Base-by-base conservation (phyloP, 441 rosid genomes). In the Brassica balearica region DNA sequence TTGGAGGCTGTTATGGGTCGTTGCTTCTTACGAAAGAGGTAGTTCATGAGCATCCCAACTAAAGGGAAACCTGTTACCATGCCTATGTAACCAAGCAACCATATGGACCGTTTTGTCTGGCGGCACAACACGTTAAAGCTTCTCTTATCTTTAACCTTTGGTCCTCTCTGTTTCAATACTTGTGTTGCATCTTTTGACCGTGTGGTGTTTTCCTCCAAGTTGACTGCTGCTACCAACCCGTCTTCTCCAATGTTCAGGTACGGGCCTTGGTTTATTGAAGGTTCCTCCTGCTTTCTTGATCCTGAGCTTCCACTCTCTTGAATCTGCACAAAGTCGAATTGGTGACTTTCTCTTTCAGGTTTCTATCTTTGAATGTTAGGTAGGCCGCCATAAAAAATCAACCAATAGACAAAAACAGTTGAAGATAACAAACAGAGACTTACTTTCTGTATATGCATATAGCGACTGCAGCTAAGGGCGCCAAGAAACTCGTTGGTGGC, bases 261-360 rank as follows among this genome's bases (percentile, higher is more conserved):
- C 12, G 96, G 95, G 51, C 90, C 92, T 78, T 82, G 90, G 84
- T 87, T 93, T 59, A 91, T 90, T 17, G 89, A 82, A 7, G 90
- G 76, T 74, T 81, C 92, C 72, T 82, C 92, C 6, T 53, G 65
- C 8, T 79, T 72, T 19, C 22, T 55, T 64, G 84, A 63, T 60
- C 68, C 70, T 60, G 38, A 38, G 23, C 68, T 22, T n/a, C 60
- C 12, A n/a, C 77, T 66, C 14, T 80, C 77, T 82, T 80, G 76
- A 58, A 63, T 70, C 87, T 85, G 86, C 82, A 83, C 63, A 58
- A 72, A 3, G 0, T 1, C 32, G 29, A 14, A 41, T 8, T 74
- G 22, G 15, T 53, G 12, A 36, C 22, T 41, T 41, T 60, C 5
- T 11, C 36, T 60, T 5, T 41, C 32, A 56, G 73, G 46, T 55